Evolutionary conservation across 495 filamentous ascomycete genomes (phyloP).

Genomic region (Neurospora terricola): DNA sequence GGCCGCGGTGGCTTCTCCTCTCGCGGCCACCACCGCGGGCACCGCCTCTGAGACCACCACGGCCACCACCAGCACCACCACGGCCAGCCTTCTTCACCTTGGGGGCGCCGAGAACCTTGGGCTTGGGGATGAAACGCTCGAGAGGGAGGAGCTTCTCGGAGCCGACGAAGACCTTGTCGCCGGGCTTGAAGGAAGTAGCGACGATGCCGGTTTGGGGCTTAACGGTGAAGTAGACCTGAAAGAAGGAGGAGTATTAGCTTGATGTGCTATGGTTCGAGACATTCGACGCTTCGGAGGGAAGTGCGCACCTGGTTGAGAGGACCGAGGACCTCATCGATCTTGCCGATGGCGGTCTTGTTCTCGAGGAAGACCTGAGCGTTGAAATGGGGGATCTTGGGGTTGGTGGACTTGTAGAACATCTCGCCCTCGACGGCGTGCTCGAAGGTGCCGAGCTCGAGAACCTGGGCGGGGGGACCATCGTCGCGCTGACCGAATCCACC

Average conservation of each 20-base stretch:
- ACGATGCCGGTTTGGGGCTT: conserved; percentile 93
- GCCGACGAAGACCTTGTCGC: conserved; percentile 95
- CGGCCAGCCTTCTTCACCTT: conserved; percentile 47
- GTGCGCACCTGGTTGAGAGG: conserved; percentile 64
- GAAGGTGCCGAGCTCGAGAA: conserved; percentile 80
- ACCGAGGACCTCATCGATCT: conserved; percentile 91
- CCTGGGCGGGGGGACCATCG: conserved; percentile 41
- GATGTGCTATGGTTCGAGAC: not conserved
- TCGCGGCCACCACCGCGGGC: conserved; percentile 38
- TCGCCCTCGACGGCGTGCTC: conserved; percentile 93
- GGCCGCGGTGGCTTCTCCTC: no score
- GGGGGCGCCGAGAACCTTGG: conserved; percentile 47
- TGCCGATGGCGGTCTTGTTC: conserved; percentile 89
- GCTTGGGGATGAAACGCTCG: conserved; percentile 93
- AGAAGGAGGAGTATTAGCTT: not conserved
- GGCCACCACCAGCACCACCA: conserved; percentile 27
- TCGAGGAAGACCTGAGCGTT: conserved; percentile 97
- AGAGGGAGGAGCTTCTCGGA: conserved; percentile 88
- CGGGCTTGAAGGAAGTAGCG: conserved; percentile 83
- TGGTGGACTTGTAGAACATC: conserved; percentile 87
- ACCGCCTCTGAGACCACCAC: conserved; percentile 33
- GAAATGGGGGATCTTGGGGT: conserved; percentile 96
- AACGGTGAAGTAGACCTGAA: conserved; percentile 81
- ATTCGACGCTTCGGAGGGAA: not conserved
- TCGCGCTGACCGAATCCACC: conserved; percentile 44